Conservation (phyloP, 768 basidiomycete genomes). For the Daedaleopsis nitida region DNA sequence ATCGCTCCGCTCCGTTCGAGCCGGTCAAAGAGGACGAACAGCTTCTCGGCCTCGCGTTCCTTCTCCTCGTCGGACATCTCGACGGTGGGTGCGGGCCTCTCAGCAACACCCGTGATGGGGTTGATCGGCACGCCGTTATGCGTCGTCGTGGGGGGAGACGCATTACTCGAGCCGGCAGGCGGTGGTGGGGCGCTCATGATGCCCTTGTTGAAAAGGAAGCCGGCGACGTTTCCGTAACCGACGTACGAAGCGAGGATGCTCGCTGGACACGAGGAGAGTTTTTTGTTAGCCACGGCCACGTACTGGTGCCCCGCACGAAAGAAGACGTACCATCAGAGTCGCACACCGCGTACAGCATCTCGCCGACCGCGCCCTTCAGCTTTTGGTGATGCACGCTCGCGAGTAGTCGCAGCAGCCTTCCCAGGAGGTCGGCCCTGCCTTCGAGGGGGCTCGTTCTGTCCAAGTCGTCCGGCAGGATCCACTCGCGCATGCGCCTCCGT, state of each 20-base stretch:
- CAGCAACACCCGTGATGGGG: constrained; percentile 83
- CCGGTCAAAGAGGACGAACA: constrained; percentile 90
- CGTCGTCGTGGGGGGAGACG: constrained; percentile 34
- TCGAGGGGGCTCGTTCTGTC: constrained; percentile 83
- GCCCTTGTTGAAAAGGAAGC: constrained; percentile 91
- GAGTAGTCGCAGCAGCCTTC: constrained; percentile 78
- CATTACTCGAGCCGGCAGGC: constrained; percentile 34
- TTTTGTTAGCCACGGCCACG: not conserved
- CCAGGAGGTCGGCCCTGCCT: constrained; percentile 69
- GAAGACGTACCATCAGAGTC: constrained; percentile 63
- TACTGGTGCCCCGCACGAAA: not conserved
- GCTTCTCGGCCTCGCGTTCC: constrained; percentile 87
- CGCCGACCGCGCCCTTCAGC: constrained; percentile 78
- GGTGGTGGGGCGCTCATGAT: constrained; percentile 62
- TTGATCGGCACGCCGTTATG: constrained; percentile 57
- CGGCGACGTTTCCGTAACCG: constrained; percentile 95
- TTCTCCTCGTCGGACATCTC: constrained; percentile 96
- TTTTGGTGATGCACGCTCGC: constrained; percentile 71
- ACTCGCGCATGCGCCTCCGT: constrained; percentile 58
- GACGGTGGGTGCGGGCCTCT: constrained; percentile 38
- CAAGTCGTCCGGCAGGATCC: constrained; percentile 74
- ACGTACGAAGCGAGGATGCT: constrained; percentile 71
- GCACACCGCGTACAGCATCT: constrained; percentile 84
- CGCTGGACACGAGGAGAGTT: constrained; percentile 42
- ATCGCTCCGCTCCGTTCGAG: constrained; percentile 77